Conservation (phyloP, 177 flowering plant genomes). For the Vitis hybrid region DNA sequence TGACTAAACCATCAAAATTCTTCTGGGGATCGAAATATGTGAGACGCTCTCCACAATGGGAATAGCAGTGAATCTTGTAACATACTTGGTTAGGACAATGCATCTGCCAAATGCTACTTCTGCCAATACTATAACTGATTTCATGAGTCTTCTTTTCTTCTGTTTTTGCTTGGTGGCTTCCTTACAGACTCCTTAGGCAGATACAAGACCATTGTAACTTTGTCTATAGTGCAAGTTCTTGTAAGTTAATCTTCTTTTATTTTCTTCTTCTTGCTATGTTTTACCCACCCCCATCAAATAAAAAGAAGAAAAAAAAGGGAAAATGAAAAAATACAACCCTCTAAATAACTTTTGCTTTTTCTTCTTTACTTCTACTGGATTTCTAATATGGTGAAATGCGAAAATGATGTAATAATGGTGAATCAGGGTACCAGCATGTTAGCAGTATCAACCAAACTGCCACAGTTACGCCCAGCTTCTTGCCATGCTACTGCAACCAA, state of each 20-base stretch:
- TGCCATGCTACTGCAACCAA: constrained; percentile 21
- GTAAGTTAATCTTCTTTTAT: constrained; percentile 25
- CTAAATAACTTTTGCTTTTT: neutral
- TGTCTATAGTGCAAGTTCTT: constrained; percentile 52
- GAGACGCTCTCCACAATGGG: constrained; percentile 91
- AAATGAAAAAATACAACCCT: too few relatives aligned
- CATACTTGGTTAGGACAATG: constrained; percentile 73
- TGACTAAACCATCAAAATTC: neutral
- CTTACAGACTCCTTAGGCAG: constrained; percentile 89
- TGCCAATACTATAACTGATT: constrained; percentile 80
- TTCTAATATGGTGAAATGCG: neutral
- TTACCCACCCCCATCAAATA: neutral
- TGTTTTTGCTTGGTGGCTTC: constrained; percentile 84
- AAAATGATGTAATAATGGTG: neutral
- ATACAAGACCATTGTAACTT: constrained; percentile 66
- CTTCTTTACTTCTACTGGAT: neutral
- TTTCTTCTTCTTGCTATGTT: too few relatives aligned
- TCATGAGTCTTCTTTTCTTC: constrained; percentile 75
- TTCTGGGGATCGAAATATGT: constrained; percentile 61
- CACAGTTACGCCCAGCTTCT: constrained; percentile 45
- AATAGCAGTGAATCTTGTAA: constrained; percentile 87
- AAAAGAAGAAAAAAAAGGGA: neutral
- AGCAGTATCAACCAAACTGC: constrained; percentile 45
- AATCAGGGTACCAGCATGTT: constrained; percentile 45
- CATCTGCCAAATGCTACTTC: constrained; percentile 73